Conservation (phyloP, 495 filamentous ascomycete genomes). For the Tuber borchii region DNA sequence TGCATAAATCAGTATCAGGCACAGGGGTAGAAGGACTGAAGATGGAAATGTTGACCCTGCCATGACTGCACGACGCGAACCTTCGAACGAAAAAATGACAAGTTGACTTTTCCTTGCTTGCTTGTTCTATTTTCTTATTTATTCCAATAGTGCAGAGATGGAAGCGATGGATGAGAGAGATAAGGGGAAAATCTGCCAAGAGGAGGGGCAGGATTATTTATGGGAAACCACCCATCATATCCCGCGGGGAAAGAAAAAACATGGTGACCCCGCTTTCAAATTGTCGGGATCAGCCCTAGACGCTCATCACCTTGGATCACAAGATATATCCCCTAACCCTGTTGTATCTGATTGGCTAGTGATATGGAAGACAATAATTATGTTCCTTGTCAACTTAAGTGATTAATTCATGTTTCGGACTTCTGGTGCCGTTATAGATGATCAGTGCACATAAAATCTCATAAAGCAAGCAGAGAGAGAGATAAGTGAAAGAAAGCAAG, state of each 20-base stretch:
- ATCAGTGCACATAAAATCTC: background rate
- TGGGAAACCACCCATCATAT: background rate
- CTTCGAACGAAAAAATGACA: background rate
- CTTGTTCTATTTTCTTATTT: background rate
- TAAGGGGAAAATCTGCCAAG: constrained; percentile 6
- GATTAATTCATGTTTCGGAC: background rate
- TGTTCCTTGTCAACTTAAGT: background rate
- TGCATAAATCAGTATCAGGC: constrained; percentile 56
- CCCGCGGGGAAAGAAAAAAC: background rate
- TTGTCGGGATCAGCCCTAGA: background rate
- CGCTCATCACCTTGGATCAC: background rate
- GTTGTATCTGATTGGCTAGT: background rate
- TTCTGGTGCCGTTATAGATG: background rate
- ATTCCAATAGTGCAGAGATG: background rate
- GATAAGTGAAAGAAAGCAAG: too few relatives aligned
- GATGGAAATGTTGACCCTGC: constrained; percentile 25
- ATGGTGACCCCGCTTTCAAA: background rate
- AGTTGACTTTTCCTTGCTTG: background rate
- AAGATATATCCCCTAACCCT: background rate
- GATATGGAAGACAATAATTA: background rate
- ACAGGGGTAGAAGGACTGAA: constrained; percentile 45
- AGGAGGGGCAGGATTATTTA: constrained; percentile 7
- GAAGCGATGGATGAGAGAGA: constrained; percentile 6
- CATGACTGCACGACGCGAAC: constrained; percentile 7
- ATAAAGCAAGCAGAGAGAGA: background rate